phyloP scores from a whole-genome alignment of 495 filamentous ascomycete genomes.

The Lineolata rhizophorae region DNA sequence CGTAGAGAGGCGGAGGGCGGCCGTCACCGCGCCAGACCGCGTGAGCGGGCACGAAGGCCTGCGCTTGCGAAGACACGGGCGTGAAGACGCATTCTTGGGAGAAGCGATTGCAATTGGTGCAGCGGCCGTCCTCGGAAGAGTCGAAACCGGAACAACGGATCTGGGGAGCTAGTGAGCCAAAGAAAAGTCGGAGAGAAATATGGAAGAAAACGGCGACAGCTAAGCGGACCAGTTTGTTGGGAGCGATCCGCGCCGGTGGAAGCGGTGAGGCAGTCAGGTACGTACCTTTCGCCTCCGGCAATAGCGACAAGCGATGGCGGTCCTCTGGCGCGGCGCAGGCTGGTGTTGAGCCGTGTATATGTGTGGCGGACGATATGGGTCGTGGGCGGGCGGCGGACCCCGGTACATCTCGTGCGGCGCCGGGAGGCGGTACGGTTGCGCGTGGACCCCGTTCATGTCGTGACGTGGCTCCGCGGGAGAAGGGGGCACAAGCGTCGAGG shows the following conservation, averaged over 20 bases:
- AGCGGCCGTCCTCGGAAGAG: conserved; percentile 51
- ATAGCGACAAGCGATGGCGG: conserved; percentile 70
- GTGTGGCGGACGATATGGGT: conserved; percentile 5
- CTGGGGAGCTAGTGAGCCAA: conserved; percentile 21
- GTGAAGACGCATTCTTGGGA: conserved; percentile 76
- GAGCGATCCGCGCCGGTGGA: too few species aligned
- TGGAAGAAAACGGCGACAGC: too few species aligned
- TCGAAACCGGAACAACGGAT: conserved; percentile 77
- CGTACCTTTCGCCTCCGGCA: conserved; percentile 63
- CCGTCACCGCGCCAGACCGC: conserved; percentile 22
- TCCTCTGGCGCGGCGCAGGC: conserved; percentile 54
- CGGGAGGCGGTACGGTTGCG: conserved; percentile 11
- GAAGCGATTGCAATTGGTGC: conserved; percentile 60
- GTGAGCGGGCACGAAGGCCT: conserved; percentile 67
- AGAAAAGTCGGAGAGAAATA: not conserved
- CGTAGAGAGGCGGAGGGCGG: conserved; percentile 33
- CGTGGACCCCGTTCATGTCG: too few species aligned
- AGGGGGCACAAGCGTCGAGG: too few species aligned
- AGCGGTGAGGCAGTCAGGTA: not conserved
- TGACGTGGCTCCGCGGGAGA: too few species aligned
- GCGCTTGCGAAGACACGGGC: conserved; percentile 60
- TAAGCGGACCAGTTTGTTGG: too few species aligned
- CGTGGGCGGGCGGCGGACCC: conserved; percentile 1
- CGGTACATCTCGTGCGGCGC: conserved; percentile 13
- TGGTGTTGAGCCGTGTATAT: conserved; percentile 13